Conservation (phyloP, 2,329 filamentous ascomycete genomes). For the Thielaviopsis musarum region DNA sequence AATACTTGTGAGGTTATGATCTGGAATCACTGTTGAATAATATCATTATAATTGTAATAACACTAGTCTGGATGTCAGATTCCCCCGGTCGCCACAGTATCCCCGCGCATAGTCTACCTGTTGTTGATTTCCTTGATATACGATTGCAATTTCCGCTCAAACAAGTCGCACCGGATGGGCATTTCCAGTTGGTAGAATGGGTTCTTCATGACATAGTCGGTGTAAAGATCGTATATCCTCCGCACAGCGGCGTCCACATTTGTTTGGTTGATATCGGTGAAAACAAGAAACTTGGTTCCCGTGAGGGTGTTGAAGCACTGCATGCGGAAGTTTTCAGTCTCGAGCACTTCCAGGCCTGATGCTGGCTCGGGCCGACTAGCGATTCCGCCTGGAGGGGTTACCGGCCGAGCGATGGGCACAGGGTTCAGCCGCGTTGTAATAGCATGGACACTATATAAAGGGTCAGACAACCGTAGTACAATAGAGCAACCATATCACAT, state of each 20-base stretch:
- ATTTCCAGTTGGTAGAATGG: conserved; percentile 97
- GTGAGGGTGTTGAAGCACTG: conserved; percentile 94
- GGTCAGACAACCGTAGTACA: conserved; percentile 10
- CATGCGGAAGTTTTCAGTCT: conserved; percentile 84
- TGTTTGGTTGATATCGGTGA: conserved; percentile 75
- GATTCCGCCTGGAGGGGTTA: conserved; percentile 14
- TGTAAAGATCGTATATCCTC: conserved; percentile 84
- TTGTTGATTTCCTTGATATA: conserved; percentile 62
- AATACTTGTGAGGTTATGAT: neutral
- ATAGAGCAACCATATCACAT: conserved; percentile 8
- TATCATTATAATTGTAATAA: neutral
- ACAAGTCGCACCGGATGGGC: conserved; percentile 88
- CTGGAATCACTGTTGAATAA: neutral
- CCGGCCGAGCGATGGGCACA: conserved; percentile 20
- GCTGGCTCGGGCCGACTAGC: conserved; percentile 42
- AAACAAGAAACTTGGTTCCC: conserved; percentile 87
- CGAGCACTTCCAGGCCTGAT: conserved; percentile 78
- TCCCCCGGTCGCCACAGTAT: too few relatives aligned
- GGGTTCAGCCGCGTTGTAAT: conserved; percentile 48
- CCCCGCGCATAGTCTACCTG: conserved; percentile 18
- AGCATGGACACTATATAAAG: conserved; percentile 42
- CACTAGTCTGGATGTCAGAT: neutral
- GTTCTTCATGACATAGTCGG: conserved; percentile 98
- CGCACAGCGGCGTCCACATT: conserved; percentile 73
- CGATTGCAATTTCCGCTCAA: conserved; percentile 68